These are phyloP conservation scores for Schoenoplectus tabernaemontani DNA, from an alignment of 202 grass and related monocot species.

Conservation along the genomic window DNA sequence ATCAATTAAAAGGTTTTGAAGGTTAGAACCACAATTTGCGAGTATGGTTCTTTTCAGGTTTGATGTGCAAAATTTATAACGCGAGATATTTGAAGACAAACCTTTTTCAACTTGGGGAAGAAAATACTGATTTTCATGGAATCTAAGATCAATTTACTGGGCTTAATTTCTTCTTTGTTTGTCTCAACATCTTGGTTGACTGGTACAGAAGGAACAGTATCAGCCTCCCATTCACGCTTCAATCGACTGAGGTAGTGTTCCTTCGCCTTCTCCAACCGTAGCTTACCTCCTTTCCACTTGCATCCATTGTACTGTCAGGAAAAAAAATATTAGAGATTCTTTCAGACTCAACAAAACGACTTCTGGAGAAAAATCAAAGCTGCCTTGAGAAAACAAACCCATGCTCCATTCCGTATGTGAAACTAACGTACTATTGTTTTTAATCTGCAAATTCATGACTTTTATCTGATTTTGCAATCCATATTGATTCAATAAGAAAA, in stretches of 20 bases:
- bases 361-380: background rate
- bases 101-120: conserved; percentile 81
- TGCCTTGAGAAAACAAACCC: background rate
- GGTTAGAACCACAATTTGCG: background rate
- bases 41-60: background rate
- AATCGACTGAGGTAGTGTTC: conserved; percentile 72
- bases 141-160: conserved; percentile 27
- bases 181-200: conserved; percentile 22
- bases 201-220: background rate
- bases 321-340: background rate
- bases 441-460: too few relatives aligned
- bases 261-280: conserved; percentile 80
- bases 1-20: background rate
- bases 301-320: conserved; percentile 86
- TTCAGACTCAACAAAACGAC: background rate
- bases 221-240: conserved; percentile 71
- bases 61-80: background rate
- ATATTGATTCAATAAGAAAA: background rate
- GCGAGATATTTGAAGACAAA: conserved; percentile 7
- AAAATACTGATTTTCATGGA: conserved; percentile 59
- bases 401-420: background rate
- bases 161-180: conserved; percentile 22
- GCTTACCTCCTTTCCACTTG: conserved; percentile 89
- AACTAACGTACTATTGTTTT: background rate
- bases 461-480: background rate